Conservation (phyloP, 2,329 filamentous ascomycete species). For the Chalaropsis ovoidea region DNA sequence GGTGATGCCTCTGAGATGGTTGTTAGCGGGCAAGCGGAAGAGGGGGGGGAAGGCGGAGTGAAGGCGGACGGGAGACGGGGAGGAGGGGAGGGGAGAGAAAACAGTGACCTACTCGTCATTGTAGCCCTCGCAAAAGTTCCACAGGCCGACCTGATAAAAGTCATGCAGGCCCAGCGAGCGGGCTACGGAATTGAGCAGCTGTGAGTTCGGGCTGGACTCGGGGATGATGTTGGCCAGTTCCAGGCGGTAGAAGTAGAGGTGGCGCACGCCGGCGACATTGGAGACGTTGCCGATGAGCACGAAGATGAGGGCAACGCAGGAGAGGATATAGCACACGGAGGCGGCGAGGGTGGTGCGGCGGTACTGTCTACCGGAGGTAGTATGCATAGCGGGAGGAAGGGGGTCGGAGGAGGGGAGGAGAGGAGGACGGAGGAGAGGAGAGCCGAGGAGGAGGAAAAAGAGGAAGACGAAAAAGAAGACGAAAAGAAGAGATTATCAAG, state of each 20-base stretch:
- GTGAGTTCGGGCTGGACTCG: constrained; percentile 56
- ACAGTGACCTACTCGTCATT: constrained; percentile 43
- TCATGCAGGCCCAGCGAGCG: constrained; percentile 80
- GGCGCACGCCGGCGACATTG: constrained; percentile 49
- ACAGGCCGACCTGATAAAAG: constrained; percentile 86
- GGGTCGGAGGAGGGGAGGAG: background rate
- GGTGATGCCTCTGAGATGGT: constrained; percentile 52
- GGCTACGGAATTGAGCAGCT: constrained; percentile 77
- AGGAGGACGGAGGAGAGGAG: background rate
- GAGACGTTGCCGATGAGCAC: constrained; percentile 66
- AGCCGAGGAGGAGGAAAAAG: constrained; percentile 13
- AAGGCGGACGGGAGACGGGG: too few species aligned
- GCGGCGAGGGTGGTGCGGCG: constrained; percentile 54
- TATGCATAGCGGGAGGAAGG: constrained; percentile 18
- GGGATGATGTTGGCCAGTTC: constrained; percentile 75
- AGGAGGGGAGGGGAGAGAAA: background rate
- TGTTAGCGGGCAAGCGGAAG: background rate
- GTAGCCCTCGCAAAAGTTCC: constrained; percentile 88
- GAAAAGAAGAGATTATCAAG: constrained; percentile 6
- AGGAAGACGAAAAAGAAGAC: background rate
- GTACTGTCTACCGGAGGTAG: constrained; percentile 30
- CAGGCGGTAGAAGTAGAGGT: constrained; percentile 76
- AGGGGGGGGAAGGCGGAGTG: too few species aligned
- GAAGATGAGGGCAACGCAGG: constrained; percentile 69
- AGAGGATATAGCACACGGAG: constrained; percentile 60